Percentiles rank a stretch among this genome's conserved stretches.
Conservation (phyloP, 257 asterid genomes). For the Catharanthus roseus region DNA sequence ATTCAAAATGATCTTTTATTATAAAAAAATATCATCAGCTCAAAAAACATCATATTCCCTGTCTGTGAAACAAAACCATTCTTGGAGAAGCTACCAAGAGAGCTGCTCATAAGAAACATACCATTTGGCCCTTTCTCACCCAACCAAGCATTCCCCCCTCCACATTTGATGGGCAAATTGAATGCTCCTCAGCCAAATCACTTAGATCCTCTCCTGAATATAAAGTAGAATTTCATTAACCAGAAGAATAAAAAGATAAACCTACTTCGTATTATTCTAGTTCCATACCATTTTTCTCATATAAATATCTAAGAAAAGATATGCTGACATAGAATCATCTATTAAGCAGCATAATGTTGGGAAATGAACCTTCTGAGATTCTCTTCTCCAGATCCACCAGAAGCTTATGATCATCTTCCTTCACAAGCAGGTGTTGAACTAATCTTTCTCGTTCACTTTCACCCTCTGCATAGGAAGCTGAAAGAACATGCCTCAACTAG, state of each 20-base stretch:
- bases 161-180: constrained; percentile 89
- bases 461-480: constrained; percentile 66
- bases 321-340: neutral
- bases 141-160: constrained; percentile 99
- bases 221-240: constrained; percentile 28
- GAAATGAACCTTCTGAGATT: constrained; percentile 49
- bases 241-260: constrained; percentile 13
- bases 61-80: too few species aligned
- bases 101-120: constrained; percentile 32
- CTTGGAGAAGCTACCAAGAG: constrained; percentile 4
- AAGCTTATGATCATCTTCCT: constrained; percentile 82
- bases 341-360: neutral
- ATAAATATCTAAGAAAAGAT: neutral
- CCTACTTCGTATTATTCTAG: too few species aligned
- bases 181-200: constrained; percentile 83
- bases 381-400: constrained; percentile 68
- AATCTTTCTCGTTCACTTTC: constrained; percentile 62
- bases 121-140: constrained; percentile 99
- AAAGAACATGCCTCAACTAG: constrained; percentile 19
- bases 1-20: too few species aligned
- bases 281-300: neutral
- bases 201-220: constrained; percentile 92
- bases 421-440: constrained; percentile 91
- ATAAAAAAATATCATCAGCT: too few species aligned
- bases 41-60: too few species aligned